These are phyloP conservation scores for Rozella allomycis DNA, from an alignment of 371 early-diverging fungal species.

Conservation along the genomic window DNA sequence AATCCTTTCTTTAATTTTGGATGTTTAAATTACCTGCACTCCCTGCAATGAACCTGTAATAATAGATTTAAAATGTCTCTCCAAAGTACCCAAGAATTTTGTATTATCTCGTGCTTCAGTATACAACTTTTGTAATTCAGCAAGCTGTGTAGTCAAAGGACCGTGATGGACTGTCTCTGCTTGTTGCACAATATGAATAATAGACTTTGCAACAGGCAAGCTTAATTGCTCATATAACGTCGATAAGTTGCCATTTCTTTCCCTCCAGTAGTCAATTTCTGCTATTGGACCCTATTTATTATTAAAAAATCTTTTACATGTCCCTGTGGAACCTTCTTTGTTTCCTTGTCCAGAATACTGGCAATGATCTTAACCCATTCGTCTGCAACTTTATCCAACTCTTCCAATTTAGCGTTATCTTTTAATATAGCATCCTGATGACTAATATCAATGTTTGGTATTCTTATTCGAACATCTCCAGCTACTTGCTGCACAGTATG, in stretches of 20 bases:
- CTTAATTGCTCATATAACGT: conserved; percentile 30
- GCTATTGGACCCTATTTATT: conserved; percentile 21
- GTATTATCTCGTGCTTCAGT: conserved; percentile 35
- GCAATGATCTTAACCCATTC: conserved; percentile 27
- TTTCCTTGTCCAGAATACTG: conserved; percentile 15
- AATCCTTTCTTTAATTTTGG: conserved; percentile 11
- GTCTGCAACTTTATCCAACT: conserved; percentile 20
- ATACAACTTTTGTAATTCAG: conserved; percentile 25
- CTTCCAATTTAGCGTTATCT: conserved; percentile 17
- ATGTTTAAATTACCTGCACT: conserved; percentile 10
- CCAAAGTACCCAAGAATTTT: conserved; percentile 29
- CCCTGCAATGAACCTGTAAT: conserved; percentile 16
- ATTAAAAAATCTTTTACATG: conserved; percentile 10
- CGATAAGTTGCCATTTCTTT: conserved; percentile 20
- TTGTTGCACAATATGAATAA: conserved; percentile 13
- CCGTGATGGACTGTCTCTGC: background rate
- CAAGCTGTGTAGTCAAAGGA: conserved; percentile 23
- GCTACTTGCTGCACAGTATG: conserved; percentile 30
- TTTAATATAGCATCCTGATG: conserved; percentile 7
- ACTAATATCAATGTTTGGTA: conserved; percentile 15
- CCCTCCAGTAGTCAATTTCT: conserved; percentile 34
- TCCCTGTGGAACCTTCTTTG: conserved; percentile 18
- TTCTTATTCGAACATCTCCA: conserved; percentile 20
- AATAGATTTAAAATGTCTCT: conserved; percentile 33
- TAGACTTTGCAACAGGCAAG: conserved; percentile 17